Evolutionary conservation across 345 rosid genomes (phyloP).

Genomic region (Conringia planisiliqua): DNA sequence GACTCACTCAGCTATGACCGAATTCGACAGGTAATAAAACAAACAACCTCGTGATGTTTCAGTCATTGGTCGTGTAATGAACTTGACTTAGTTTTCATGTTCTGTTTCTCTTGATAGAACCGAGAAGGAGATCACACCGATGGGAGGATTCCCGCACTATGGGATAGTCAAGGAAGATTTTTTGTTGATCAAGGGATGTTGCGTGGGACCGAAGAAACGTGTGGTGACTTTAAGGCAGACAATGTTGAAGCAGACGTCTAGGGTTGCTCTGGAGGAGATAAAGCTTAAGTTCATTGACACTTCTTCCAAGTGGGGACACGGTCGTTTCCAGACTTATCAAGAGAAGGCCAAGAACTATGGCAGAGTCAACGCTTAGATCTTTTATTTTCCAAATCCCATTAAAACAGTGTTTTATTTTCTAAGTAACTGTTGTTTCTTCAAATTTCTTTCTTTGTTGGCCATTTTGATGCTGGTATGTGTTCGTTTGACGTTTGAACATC

Average conservation of each 20-base stretch:
- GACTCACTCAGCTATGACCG: slow-evolving; percentile 69
- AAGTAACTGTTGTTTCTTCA: not conserved
- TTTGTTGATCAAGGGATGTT: slow-evolving; percentile 81
- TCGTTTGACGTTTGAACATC: not conserved
- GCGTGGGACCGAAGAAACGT: slow-evolving; percentile 89
- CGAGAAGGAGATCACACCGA: slow-evolving; percentile 85
- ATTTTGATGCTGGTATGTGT: not conserved
- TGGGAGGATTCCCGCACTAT: slow-evolving; percentile 92
- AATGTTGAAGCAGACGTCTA: slow-evolving; percentile 65
- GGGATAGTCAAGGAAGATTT: slow-evolving; percentile 84
- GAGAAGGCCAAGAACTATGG: slow-evolving; percentile 80
- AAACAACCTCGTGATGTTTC: not conserved
- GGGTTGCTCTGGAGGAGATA: slow-evolving; percentile 68
- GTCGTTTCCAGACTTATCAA: slow-evolving; percentile 72
- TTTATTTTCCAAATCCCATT: not conserved
- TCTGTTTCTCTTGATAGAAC: slow-evolving; percentile 25
- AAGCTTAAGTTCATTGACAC: slow-evolving; percentile 75
- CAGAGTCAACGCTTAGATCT: slow-evolving; percentile 49
- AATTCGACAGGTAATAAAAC: slow-evolving; percentile 60
- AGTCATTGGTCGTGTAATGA: slow-evolving; percentile 17
- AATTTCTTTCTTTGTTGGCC: not conserved
- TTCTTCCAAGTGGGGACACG: slow-evolving; percentile 68
- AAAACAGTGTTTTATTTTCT: not conserved
- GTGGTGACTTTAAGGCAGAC: slow-evolving; percentile 86
- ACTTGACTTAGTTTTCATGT: not conserved